Base-by-base conservation (phyloP, 805 yeast genomes). In the Saccharomycopsis sp. region DNA sequence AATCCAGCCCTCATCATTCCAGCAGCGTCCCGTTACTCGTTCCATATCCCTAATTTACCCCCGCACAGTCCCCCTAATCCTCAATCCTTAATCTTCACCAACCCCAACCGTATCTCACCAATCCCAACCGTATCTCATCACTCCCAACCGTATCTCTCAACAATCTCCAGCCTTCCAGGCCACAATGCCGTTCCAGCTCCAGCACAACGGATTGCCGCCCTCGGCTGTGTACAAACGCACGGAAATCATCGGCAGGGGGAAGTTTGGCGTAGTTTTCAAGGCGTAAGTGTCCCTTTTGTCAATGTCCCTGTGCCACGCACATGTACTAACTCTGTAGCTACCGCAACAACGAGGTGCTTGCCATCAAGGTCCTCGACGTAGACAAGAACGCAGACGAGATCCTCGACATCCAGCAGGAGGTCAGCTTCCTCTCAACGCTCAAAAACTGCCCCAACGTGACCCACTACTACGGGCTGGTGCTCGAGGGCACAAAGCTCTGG, bases 321-420 rank as follows among this genome's bases (percentile, higher is more conserved):
- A 34, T 4, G 16, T 53, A 57, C 57, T 57, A 57, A 57, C 56
- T 14, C 57, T 51, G 61, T 62, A 23, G 68, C 73, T 59, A 57
- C 16, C 55, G 80, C 57, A 85, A 95, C 4, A 84, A 83, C 63
- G 85, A 85, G 62, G 81, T 89, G 1, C 92, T 89, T 58, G 99
- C 99, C 24, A 91, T 94, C 68, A 94, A 94, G 68, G 94, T 92
- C 9, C 76, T 94, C 61, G 91, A 92, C 68, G 75, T 94, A 58
- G 99, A 94, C 69, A 89, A 97, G 0, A 89, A 86, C 47, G 91
- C 89, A 61, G 97, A 94, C 64, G 99, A 95, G 62, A 96, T 94
- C 34, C 84, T 83, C 61, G 98, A 94, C 66, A 97, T 92, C 5
- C 98, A 91, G 68, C 88, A 83, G 65, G 99, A 94, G 74, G 83